Percentiles rank a stretch among this genome's conserved stretches.
Evolutionary conservation across 2,329 filamentous ascomycete species (phyloP).

Genomic region (Dactylellina parvicollis): DNA sequence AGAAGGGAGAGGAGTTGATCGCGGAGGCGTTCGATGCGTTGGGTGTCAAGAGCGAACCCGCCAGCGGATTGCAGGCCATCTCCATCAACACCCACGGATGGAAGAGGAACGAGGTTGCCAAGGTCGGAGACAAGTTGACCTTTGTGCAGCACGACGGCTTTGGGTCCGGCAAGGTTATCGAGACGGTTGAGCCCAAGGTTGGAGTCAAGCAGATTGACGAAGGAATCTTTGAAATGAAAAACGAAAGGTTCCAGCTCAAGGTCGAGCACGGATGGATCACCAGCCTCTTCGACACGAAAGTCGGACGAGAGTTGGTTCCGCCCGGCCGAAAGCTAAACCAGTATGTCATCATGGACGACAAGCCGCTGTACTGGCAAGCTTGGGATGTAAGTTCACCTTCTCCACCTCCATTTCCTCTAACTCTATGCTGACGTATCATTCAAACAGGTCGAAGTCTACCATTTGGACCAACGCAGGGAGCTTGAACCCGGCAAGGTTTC

Average conservation of each 20-base stretch:
- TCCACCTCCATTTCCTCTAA: constrained; percentile 80
- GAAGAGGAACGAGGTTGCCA: constrained; percentile 78
- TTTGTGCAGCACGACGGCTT: constrained; percentile 51
- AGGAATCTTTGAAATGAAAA: constrained; percentile 80
- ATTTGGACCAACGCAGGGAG: constrained; percentile 84
- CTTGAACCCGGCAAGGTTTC: constrained; percentile 74
- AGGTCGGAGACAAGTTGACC: constrained; percentile 61
- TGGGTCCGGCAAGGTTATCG: constrained; percentile 30
- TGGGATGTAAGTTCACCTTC: constrained; percentile 54
- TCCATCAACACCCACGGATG: constrained; percentile 89
- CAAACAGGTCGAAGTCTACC: constrained; percentile 95
- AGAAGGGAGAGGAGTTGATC: constrained; percentile 76
- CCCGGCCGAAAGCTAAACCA: constrained; percentile 82
- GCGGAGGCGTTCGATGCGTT: constrained; percentile 75
- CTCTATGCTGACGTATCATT: constrained; percentile 70
- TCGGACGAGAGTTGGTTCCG: constrained; percentile 80
- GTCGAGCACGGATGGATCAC: constrained; percentile 81
- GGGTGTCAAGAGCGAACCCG: constrained; percentile 68
- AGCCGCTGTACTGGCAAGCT: constrained; percentile 62
- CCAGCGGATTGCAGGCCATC: constrained; percentile 65
- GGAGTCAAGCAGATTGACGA: constrained; percentile 66
- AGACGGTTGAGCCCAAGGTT: constrained; percentile 63
- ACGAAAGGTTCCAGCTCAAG: constrained; percentile 77
- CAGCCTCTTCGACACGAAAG: constrained; percentile 79
- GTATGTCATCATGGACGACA: constrained; percentile 94